Evolutionary conservation across 345 rosid species (phyloP).

Genomic region (Anacardium occidentale): DNA sequence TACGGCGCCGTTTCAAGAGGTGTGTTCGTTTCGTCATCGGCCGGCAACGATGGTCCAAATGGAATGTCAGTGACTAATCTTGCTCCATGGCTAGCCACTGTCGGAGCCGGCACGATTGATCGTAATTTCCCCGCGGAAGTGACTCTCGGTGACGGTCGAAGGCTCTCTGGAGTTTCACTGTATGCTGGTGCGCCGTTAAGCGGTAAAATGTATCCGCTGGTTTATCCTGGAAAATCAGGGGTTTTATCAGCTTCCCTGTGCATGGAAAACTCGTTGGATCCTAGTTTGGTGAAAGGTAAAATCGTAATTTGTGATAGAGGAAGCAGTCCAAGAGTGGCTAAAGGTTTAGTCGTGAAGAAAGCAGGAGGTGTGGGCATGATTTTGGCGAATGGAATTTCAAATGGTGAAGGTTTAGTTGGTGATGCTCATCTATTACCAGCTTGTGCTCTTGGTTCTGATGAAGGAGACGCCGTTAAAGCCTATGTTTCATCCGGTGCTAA

Average conservation of each 20-base stretch:
- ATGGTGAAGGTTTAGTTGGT: constrained; percentile 82
- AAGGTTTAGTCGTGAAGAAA: constrained; percentile 78
- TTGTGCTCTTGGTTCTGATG: constrained; percentile 65
- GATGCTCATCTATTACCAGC: constrained; percentile 81
- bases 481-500: constrained; percentile 41
- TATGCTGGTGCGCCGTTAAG: constrained; percentile 56
- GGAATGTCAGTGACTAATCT: constrained; percentile 74
- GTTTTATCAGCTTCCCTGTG: constrained; percentile 60
- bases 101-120: constrained; percentile 79
- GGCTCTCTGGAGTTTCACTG: constrained; percentile 62
- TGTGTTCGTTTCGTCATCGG: constrained; percentile 52
- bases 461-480: constrained; percentile 62
- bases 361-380: constrained; percentile 90
- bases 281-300: constrained; percentile 59
- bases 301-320: constrained; percentile 79
- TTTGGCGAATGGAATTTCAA: constrained; percentile 68
- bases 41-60: constrained; percentile 78
- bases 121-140: constrained; percentile 72
- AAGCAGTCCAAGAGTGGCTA: constrained; percentile 72
- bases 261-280: constrained; percentile 74
- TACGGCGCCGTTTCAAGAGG: constrained; percentile 59
- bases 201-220: constrained; percentile 60
- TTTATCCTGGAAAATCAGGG: constrained; percentile 70
- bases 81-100: constrained; percentile 72
- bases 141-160: constrained; percentile 52